A percentile compares a stretch with the other conserved stretches of the same genome.
phyloP scores from a whole-genome alignment of 805 yeast species.

The Priceomyces fermenticarens region DNA sequence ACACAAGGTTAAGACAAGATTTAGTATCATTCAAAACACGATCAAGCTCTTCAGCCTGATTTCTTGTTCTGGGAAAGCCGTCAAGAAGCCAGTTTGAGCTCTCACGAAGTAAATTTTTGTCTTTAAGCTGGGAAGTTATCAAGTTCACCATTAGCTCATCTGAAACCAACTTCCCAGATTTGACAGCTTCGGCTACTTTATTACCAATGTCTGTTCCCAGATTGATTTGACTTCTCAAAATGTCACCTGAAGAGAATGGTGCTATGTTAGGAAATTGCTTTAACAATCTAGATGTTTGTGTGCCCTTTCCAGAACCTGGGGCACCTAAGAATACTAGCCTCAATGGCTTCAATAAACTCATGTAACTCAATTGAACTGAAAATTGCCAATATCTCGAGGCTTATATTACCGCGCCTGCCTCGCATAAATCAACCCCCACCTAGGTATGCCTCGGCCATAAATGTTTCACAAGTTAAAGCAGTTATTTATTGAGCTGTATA shows the following conservation, averaged over 20 bases:
- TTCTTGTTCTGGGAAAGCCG: slow-evolving; percentile 84
- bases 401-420: no score
- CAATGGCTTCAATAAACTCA: slow-evolving; percentile 36
- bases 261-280: slow-evolving; percentile 50
- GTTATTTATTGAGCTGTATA: no score
- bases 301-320: slow-evolving; percentile 96
- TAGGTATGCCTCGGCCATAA: no score
- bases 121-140: slow-evolving; percentile 48
- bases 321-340: slow-evolving; percentile 82
- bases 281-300: slow-evolving; percentile 68
- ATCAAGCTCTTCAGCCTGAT: slow-evolving; percentile 66
- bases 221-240: slow-evolving; percentile 66
- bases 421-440: no score
- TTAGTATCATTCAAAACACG: slow-evolving; percentile 32
- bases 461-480: no score
- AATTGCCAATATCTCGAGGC: no score
- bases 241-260: slow-evolving; percentile 81
- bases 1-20: slow-evolving; percentile 66
- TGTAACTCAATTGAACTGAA: not conserved
- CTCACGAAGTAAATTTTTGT: slow-evolving; percentile 40
- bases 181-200: slow-evolving; percentile 55
- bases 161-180: slow-evolving; percentile 68
- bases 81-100: slow-evolving; percentile 71
- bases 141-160: slow-evolving; percentile 64
- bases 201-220: slow-evolving; percentile 51